Evolutionary conservation across 1,284 basidiomycete species (phyloP).

Genomic region (Irpex rosettiformis): DNA sequence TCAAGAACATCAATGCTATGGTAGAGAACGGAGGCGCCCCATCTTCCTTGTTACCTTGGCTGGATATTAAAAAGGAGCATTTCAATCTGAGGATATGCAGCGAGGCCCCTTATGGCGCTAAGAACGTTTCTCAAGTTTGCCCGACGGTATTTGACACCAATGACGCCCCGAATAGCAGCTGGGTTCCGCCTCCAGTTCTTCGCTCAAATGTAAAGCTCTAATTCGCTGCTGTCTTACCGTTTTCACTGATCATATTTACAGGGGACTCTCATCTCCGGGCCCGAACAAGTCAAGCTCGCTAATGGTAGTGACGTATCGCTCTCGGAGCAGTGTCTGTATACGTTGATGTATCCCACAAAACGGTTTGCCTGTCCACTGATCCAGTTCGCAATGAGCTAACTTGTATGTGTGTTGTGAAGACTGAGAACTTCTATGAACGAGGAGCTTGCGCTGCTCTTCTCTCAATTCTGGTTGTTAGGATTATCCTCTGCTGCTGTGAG

Average conservation of each 20-base stretch:
- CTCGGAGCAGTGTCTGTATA: conserved; percentile 35
- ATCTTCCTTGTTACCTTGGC: conserved; percentile 35
- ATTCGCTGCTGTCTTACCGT: background rate
- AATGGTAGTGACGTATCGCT: conserved; percentile 14
- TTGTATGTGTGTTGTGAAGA: conserved; percentile 24
- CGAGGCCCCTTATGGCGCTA: conserved; percentile 35
- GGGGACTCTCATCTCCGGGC: background rate
- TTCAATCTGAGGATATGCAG: conserved; percentile 43
- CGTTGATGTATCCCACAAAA: conserved; percentile 40
- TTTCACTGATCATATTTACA: conserved; percentile 8
- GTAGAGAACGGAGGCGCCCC: conserved; percentile 37
- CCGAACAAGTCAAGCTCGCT: conserved; percentile 11
- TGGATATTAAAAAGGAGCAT: conserved; percentile 30
- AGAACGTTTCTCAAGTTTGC: conserved; percentile 20
- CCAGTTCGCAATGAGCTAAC: background rate
- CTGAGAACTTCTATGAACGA: conserved; percentile 46
- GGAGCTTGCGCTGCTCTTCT: conserved; percentile 45
- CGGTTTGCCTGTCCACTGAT: conserved; percentile 31
- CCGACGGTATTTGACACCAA: conserved; percentile 22
- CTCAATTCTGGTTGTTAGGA: conserved; percentile 57
- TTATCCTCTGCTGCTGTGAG: conserved; percentile 46
- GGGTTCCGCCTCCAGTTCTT: background rate
- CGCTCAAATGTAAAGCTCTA: background rate
- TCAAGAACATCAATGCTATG: conserved; percentile 35
- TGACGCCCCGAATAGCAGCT: conserved; percentile 8